A percentile compares a stretch with the other conserved stretches of the same genome.
phyloP scores from a whole-genome alignment of 192 early-diverging fungal genomes.

The Umbelopsis sp. region DNA sequence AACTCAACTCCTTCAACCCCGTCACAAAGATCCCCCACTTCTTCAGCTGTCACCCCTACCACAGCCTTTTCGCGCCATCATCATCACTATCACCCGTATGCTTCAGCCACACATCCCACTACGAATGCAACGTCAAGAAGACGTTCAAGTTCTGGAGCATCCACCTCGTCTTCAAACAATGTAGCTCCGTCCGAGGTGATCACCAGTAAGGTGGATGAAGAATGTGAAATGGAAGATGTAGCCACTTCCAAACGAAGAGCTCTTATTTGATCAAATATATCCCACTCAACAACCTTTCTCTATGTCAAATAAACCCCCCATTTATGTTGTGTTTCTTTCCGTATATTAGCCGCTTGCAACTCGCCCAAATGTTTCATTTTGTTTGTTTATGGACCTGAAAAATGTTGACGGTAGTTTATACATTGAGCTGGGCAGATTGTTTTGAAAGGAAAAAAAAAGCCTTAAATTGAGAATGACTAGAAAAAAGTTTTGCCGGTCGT shows the following conservation, averaged over 20 bases:
- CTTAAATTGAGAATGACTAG: too few relatives aligned
- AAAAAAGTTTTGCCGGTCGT: too few relatives aligned
- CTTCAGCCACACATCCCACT: neutral
- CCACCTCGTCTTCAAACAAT: slow-evolving; percentile 14
- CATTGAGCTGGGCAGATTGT: too few relatives aligned
- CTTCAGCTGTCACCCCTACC: neutral
- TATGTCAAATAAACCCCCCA: slow-evolving; percentile 21
- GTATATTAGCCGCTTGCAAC: neutral
- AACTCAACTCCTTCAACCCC: slow-evolving; percentile 15
- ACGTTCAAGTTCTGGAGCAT: slow-evolving; percentile 31
- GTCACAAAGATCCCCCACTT: slow-evolving; percentile 15
- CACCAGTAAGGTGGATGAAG: slow-evolving; percentile 3
- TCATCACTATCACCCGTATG: slow-evolving; percentile 25
- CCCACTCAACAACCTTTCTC: neutral
- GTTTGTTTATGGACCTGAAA: too few relatives aligned
- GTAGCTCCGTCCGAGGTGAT: neutral
- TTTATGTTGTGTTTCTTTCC: neutral
- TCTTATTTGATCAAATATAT: slow-evolving; percentile 16
- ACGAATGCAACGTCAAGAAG: slow-evolving; percentile 17
- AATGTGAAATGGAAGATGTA: slow-evolving; percentile 20
- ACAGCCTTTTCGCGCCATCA: slow-evolving; percentile 17
- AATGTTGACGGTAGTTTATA: too few relatives aligned
- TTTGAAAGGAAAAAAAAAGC: too few relatives aligned
- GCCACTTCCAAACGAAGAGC: slow-evolving; percentile 18
- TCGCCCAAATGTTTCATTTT: too few relatives aligned